These are phyloP conservation scores for Agrocybe praecox DNA, from an alignment of 768 basidiomycete species.

Conservation along the genomic window DNA sequence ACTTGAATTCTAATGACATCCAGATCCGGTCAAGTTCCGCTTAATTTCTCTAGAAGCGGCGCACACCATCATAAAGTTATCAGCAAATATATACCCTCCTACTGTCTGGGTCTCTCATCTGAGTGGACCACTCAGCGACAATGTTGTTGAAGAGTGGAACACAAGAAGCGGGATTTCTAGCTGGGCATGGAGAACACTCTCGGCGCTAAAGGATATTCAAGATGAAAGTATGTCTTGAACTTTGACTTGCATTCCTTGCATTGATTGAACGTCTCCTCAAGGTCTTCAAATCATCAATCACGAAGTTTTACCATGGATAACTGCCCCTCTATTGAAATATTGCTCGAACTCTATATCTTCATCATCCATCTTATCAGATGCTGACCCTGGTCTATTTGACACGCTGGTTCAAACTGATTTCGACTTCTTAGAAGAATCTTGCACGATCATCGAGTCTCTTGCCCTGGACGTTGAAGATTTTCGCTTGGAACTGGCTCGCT, in stretches of 20 bases:
- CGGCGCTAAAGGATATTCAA: conserved; percentile 70
- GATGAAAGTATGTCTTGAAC: conserved; percentile 57
- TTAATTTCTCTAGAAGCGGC: conserved; percentile 72
- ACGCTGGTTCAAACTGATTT: conserved; percentile 65
- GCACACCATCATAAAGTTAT: conserved; percentile 66
- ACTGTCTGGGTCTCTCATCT: conserved; percentile 55
- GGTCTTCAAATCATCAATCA: conserved; percentile 61
- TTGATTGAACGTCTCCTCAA: conserved; percentile 18
- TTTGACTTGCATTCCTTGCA: neutral
- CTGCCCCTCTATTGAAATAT: conserved; percentile 59
- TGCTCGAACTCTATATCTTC: conserved; percentile 51
- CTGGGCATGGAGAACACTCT: conserved; percentile 81
- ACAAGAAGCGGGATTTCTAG: conserved; percentile 64
- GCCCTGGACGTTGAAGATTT: conserved; percentile 79
- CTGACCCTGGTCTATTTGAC: conserved; percentile 41
- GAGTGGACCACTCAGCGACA: conserved; percentile 17
- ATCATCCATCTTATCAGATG: conserved; percentile 38
- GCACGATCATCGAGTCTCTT: conserved; percentile 76
- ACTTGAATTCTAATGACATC: neutral
- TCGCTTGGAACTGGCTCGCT: conserved; percentile 70
- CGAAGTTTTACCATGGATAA: conserved; percentile 65
- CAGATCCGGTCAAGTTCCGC: conserved; percentile 73
- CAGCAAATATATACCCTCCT: conserved; percentile 72
- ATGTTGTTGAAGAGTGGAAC: conserved; percentile 61
- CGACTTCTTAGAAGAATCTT: conserved; percentile 72